Percentiles rank a stretch among this genome's conserved stretches.
Conservation (phyloP, 2,329 filamentous ascomycete genomes). For the Fusarium zealandicum region DNA sequence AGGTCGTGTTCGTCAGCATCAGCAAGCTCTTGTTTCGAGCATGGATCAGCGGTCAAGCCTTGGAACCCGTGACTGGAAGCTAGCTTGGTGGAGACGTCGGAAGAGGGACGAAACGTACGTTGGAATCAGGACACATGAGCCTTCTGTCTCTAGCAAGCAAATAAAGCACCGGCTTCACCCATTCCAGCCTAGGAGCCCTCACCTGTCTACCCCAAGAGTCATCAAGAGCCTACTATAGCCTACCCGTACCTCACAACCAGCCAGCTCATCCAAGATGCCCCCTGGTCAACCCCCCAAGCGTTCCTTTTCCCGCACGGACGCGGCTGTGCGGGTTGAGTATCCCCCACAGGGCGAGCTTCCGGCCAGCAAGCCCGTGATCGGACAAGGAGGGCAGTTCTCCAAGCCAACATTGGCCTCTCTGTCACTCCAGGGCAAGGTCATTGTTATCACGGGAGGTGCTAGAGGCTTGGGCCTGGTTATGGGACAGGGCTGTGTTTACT, state of each 20-base stretch:
- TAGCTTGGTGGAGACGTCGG: background rate
- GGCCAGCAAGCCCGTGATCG: conserved; percentile 71
- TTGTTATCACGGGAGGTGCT: conserved; percentile 87
- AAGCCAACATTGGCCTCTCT: conserved; percentile 85
- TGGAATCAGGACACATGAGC: background rate
- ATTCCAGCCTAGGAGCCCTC: background rate
- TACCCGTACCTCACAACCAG: background rate
- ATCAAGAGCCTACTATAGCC: no score
- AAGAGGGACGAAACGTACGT: background rate
- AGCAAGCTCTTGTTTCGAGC: background rate
- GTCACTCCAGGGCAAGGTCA: conserved; percentile 82
- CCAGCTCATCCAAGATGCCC: conserved; percentile 10
- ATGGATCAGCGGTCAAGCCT: background rate
- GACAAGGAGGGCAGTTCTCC: conserved; percentile 79
- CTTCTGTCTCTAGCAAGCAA: background rate
- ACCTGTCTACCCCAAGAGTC: background rate
- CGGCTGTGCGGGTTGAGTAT: conserved; percentile 79
- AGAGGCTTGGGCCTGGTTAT: conserved; percentile 89
- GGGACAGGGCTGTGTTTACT: conserved; percentile 88
- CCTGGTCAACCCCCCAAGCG: conserved; percentile 24
- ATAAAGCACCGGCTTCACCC: background rate
- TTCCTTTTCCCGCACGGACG: conserved; percentile 77
- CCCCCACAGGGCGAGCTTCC: conserved; percentile 77
- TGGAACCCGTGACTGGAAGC: background rate
- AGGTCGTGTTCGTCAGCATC: background rate